Evolutionary conservation across 148 eudicot genomes (phyloP), one percentile per base, ranked within the genome.

Genomic region (Cornus controversa): DNA sequence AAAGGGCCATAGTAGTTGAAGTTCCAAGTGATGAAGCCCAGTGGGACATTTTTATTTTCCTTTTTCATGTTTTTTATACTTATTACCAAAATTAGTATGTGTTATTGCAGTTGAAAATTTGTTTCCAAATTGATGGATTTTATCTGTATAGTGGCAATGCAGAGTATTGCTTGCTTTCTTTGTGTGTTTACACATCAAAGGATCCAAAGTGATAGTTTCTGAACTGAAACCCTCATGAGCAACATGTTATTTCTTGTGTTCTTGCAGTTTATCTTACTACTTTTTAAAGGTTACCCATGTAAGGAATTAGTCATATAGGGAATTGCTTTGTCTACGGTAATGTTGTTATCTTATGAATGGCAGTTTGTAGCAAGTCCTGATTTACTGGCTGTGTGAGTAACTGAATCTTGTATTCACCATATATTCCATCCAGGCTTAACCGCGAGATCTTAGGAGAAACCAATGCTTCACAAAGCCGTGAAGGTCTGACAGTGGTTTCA

Each of bases 71-170:
- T 40, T 80, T 63, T 37, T 26, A 9, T 31, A 9, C 31, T 42
- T 23, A 3, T 50, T 29, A 76, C 57, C 58, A 24, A 25, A 23
- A 7, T 20, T 60, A 58, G 47, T 10, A 53, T 80, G 37, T 70
- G 66, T 40, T 77, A 37, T 69, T 70, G 50, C 69, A 24, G 69
- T 27, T 62, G 54, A 67, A 27, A 9, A 40, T 77, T 29, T 78
- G 68, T 36, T 72, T 54, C n/a, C 37, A 42, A 60, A 53, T 29
- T 62, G 23, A 37, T 75, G 67, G 8, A 47, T 67, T 69, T 76
- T 50, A 29, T 67, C 36, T 26, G 45, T 14, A 60, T 22, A 60
- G 10, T 24, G 53, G 69, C 54, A 63, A 74, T 74, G 29, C 69
- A 31, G 25, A 27, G n/a, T 20, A 26, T 23, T 74, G 62, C 34